Conservation (phyloP, 164 flowering plant species). For the Chimonanthus salicifolius region DNA sequence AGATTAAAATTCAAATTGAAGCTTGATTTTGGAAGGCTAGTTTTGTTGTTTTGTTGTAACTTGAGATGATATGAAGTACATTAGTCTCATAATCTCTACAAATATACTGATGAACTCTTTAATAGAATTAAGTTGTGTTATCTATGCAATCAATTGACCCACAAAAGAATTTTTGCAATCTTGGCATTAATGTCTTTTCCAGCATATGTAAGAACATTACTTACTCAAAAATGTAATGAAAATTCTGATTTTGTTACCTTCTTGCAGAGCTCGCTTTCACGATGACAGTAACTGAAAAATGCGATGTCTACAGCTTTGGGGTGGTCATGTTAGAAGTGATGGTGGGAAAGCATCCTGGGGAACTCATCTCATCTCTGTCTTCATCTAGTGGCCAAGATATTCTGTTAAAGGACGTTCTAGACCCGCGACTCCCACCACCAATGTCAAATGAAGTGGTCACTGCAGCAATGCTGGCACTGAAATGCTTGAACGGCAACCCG, state of each 20-base stretch:
- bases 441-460: not conserved
- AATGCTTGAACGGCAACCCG: not conserved
- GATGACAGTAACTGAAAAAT: conserved; percentile 50
- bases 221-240: not conserved
- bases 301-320: conserved; percentile 71
- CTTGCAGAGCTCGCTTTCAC: conserved; percentile 49
- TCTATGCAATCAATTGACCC: not conserved
- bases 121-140: not conserved
- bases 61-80: no score
- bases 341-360: conserved; percentile 68
- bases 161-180: not conserved
- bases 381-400: not conserved
- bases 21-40: no score
- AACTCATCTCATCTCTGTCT: conserved; percentile 30
- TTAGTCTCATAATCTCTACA: no score
- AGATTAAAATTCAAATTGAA: no score
- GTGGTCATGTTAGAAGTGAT: conserved; percentile 57
- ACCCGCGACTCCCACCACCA: not conserved
- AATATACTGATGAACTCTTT: not conserved
- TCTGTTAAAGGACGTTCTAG: conserved; percentile 11
- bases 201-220: not conserved
- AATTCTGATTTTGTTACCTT: not conserved
- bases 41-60: no score
- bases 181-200: not conserved
- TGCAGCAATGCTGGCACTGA: not conserved